Evolutionary conservation across 345 rosid species (phyloP), one percentile per base, ranked within the genome.

Genomic region (Boechera divaricarpa): DNA sequence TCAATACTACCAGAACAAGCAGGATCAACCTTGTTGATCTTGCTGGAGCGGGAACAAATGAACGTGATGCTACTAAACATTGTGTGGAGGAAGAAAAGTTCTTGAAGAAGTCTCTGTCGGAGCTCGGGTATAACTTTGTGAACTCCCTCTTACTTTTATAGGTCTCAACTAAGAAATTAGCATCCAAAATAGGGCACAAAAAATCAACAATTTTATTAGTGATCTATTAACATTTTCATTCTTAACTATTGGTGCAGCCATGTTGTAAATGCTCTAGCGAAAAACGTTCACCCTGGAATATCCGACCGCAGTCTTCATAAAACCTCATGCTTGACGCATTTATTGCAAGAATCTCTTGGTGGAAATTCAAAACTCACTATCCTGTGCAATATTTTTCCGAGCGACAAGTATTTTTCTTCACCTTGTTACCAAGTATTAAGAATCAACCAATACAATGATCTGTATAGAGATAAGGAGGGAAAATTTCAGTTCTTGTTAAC

Each of bases 301-400:
- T 67, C 73, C 55, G 78, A 82, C 72, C 91, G 76, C 82, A 69
- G 75, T 67, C 86, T 82, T 18, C 89, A 87, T 70, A 75, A 63
- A 76, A 82, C 86, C 54, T 95, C 91, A 5, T 82, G 96, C 75
- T 83, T 95, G 71, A 90, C 99, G 55, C 94, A 85, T 82, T 77
- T 93, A 71, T 78, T 93, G 78, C 86, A 82, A 87, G 98, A 95
- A 62, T 85, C 96, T 38, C 88, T 95, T n/a, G 98, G 99, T 67
- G 99, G 99, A 81, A 93, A 93, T 78, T 84, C 98, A 35, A 95
- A 91, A 79, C 94, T 93, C 65, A 89, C 97, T 35, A 91, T 91
- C 70, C 67, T 95, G 56, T 95, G 99, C 85, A 86, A 83, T 82
- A 82, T 95, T 49, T 84, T 90, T 68, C 82, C 92, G 12, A 89